Evolutionary conservation across 495 filamentous ascomycete genomes (phyloP).

Genomic region (Xylaria flabelliformis): DNA sequence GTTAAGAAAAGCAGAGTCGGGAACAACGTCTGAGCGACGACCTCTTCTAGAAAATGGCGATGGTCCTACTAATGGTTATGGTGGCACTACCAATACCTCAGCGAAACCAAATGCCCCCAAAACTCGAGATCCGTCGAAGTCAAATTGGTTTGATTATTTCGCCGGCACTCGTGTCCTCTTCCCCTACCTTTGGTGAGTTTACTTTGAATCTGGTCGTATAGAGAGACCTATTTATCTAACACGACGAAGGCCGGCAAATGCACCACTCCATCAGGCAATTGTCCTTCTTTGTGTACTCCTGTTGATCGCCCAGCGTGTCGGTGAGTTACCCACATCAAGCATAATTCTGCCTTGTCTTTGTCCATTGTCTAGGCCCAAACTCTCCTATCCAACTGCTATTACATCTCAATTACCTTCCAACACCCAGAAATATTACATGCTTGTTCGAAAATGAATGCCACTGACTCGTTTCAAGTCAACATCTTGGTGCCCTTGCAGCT

Average conservation of each 20-base stretch:
- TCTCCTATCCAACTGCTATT: neutral
- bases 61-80: conserved; percentile 26
- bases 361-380: neutral
- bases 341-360: neutral
- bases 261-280: conserved; percentile 33
- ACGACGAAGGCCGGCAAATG: conserved; percentile 32
- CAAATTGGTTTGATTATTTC: conserved; percentile 76
- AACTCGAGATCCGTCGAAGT: conserved; percentile 26
- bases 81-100: conserved; percentile 20
- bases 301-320: conserved; percentile 31
- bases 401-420: neutral
- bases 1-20: conserved; percentile 26
- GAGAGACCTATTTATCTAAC: conserved; percentile 25
- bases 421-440: neutral
- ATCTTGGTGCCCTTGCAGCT: conserved; percentile 72
- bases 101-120: conserved; percentile 49
- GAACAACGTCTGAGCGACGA: conserved; percentile 35
- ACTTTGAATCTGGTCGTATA: neutral
- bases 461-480: conserved; percentile 55
- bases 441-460: neutral
- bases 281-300: conserved; percentile 31
- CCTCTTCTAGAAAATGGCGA: conserved; percentile 41
- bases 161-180: conserved; percentile 76
- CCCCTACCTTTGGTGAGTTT: conserved; percentile 75
- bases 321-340: conserved; percentile 59